Evolutionary conservation across 306 rosid genomes (phyloP), one percentile per base, ranked within the genome.

Genomic region (Cicer yamashitae): DNA sequence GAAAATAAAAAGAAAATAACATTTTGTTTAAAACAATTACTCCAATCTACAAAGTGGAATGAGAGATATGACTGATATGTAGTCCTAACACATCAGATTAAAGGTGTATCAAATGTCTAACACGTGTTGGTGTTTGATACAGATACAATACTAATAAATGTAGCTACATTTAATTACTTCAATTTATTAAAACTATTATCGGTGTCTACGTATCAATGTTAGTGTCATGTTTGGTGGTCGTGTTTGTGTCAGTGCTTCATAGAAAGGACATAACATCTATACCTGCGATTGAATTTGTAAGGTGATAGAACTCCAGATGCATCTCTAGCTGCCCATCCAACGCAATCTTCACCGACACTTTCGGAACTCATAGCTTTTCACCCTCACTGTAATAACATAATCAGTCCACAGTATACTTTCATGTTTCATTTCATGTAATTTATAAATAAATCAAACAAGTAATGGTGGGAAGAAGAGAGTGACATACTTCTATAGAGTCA

Each of bases 321-420:
- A 81, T 89, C 97, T 77, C 85, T 87, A 70, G 96, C 97, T 34
- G 97, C 97, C 91, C 91, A 92, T 74, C 86, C 96, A 14, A 88
- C 77, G 82, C 97, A 92, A 30, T 87, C 85, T 64, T 75, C 90
- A 14, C 38, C 72, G 12, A 46, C 78, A 34, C 69, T 68, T 25
- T 47, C 45, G 4, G 88, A 91, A 82, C 81, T 82, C 97, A 88
- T 89, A 34, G 52, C 62, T 61, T 20, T 69, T 11, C 77, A 60
- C 25, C 54, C 67, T 7, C 43, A 52, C 14, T 66, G 67, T 8
- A 60, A 71, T 3, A 60, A 78, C 4, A 10, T 13, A 69, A 83
- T 53, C 51, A 65, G 38, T 11, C 7, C 58, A 25, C 15, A 75
- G 43, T 61, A 76, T 66, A 67, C 13, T 44, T 59, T 64, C 20